These are phyloP conservation scores for Aspergillus spinulosporus DNA, from an alignment of 2,329 filamentous ascomycete genomes.

Conservation along the genomic window DNA sequence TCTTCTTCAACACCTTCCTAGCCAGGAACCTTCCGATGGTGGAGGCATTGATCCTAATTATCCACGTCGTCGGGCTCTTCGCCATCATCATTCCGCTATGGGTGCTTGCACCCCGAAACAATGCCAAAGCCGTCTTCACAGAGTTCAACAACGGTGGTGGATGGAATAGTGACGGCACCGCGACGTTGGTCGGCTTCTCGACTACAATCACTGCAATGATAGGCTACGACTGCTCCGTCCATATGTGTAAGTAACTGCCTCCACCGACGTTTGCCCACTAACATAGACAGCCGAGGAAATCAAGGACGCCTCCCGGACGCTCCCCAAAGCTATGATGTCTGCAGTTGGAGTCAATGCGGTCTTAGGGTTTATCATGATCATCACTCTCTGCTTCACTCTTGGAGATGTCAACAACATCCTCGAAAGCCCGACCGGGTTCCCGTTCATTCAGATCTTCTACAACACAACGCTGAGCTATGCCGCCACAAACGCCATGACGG, in stretches of 20 bases:
- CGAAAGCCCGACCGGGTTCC: constrained; percentile 51
- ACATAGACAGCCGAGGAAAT: constrained; percentile 41
- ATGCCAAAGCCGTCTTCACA: constrained; percentile 41
- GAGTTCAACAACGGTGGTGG: constrained; percentile 44
- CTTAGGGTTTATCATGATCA: constrained; percentile 58
- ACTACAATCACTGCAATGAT: constrained; percentile 44
- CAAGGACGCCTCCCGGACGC: constrained; percentile 49
- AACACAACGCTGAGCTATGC: constrained; percentile 51
- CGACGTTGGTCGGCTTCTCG: constrained; percentile 43
- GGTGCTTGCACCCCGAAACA: constrained; percentile 42
- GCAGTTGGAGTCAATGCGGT: constrained; percentile 53
- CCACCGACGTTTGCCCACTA: constrained; percentile 2
- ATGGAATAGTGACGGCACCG: constrained; percentile 40
- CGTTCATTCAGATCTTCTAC: constrained; percentile 61
- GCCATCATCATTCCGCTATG: constrained; percentile 47
- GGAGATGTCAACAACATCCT: constrained; percentile 50
- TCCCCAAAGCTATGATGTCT: constrained; percentile 54
- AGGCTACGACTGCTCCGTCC: constrained; percentile 47
- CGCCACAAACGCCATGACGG: constrained; percentile 53
- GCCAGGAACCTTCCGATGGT: constrained; percentile 42
- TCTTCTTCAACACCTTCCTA: constrained; percentile 46
- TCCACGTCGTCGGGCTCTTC: constrained; percentile 47
- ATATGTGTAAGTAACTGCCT: constrained; percentile 43
- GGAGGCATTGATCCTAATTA: constrained; percentile 43
- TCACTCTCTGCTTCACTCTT: constrained; percentile 58